Percentiles rank a stretch among this genome's conserved stretches.
Conservation (phyloP, 2,329 filamentous ascomycete species). For the Triangularia verruculosa region DNA sequence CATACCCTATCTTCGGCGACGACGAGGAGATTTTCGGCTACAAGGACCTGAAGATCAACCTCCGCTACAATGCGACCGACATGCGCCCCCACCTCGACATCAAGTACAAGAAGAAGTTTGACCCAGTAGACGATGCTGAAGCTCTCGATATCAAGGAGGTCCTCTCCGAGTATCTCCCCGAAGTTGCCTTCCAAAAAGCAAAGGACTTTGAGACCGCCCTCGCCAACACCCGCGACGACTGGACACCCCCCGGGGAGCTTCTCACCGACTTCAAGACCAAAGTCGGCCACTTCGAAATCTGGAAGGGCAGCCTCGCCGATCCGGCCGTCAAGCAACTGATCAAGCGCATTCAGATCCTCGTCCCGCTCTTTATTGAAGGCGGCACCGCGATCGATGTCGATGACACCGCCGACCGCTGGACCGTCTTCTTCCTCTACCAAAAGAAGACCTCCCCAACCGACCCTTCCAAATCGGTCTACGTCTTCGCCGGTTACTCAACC, state of each 20-base stretch:
- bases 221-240: constrained; percentile 43
- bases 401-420: constrained; percentile 77
- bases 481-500: constrained; percentile 85
- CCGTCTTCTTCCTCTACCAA: constrained; percentile 81
- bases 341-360: constrained; percentile 76
- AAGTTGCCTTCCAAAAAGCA: constrained; percentile 64
- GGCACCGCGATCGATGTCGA: constrained; percentile 70
- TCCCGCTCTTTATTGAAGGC: constrained; percentile 88
- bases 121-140: constrained; percentile 62
- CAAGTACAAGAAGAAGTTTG: constrained; percentile 69
- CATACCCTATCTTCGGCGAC: constrained; percentile 91
- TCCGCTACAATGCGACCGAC: constrained; percentile 67
- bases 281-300: constrained; percentile 74
- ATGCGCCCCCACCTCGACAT: constrained; percentile 74
- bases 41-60: constrained; percentile 70
- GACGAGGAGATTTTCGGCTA: constrained; percentile 90
- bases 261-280: constrained; percentile 61
- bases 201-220: constrained; percentile 60
- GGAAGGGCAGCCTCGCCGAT: constrained; percentile 73
- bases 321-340: constrained; percentile 67
- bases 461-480: constrained; percentile 59
- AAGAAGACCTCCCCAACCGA: constrained; percentile 48
- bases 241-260: constrained; percentile 73
- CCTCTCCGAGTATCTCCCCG: constrained; percentile 64
- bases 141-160: constrained; percentile 66